A percentile compares a stretch with the other conserved stretches of the same genome.
These are phyloP conservation scores for Lactarius quietus DNA, from an alignment of 768 basidiomycete genomes.

Conservation along the genomic window DNA sequence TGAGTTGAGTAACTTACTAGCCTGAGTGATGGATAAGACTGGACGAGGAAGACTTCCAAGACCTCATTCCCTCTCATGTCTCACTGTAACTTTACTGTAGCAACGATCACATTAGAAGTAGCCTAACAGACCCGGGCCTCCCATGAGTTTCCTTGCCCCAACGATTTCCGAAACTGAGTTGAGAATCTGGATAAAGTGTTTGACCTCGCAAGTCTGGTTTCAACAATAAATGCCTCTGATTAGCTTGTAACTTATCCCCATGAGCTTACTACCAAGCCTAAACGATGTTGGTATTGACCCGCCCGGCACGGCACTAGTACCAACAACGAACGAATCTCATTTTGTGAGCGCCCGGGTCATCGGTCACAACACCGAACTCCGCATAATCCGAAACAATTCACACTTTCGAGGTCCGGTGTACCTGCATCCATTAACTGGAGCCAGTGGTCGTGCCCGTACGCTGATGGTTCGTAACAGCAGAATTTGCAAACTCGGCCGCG, in stretches of 20 bases:
- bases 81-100: neutral
- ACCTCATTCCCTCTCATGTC: neutral
- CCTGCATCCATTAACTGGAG: constrained; percentile 23
- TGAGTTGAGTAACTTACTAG: neutral
- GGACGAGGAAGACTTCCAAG: neutral
- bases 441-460: constrained; percentile 8
- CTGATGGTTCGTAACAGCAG: constrained; percentile 14
- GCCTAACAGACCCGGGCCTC: neutral
- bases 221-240: neutral
- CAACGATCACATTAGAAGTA: neutral
- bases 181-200: neutral
- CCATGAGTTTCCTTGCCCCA: neutral
- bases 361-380: constrained; percentile 7
- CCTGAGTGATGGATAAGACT: too few relatives aligned
- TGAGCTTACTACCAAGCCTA: neutral
- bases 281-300: neutral
- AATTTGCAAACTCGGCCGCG: constrained; percentile 24
- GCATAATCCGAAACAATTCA: constrained; percentile 4
- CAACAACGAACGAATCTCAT: constrained; percentile 4
- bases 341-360: constrained; percentile 3
- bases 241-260: neutral
- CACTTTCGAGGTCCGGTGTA: constrained; percentile 2
- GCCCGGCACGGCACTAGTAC: neutral
- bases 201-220: neutral
- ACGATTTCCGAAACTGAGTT: neutral